Percentiles rank a stretch among this genome's conserved stretches.
These are phyloP conservation scores for Dillenia suffruticosa DNA, from an alignment of 164 flowering plant species.

Conservation along the genomic window DNA sequence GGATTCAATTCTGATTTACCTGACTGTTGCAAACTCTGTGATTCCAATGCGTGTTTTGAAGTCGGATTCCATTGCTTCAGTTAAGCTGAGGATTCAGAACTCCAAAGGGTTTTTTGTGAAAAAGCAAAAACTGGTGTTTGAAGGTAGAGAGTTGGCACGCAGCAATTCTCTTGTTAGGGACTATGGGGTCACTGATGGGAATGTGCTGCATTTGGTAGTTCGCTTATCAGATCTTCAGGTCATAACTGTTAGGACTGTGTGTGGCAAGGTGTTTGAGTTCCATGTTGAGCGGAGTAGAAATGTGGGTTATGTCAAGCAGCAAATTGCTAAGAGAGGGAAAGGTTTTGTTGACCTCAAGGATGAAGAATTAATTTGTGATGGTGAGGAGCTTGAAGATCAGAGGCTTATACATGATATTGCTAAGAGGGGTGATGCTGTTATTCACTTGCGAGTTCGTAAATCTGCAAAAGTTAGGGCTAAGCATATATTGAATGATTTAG, in stretches of 20 bases:
- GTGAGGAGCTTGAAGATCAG: slow-evolving; percentile 56
- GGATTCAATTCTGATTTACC: slow-evolving; percentile 32
- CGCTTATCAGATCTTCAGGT: slow-evolving; percentile 51
- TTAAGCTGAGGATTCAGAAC: slow-evolving; percentile 32
- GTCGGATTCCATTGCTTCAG: slow-evolving; percentile 45
- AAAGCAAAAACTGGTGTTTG: slow-evolving; percentile 38
- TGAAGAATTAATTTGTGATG: slow-evolving; percentile 46
- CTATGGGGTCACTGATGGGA: slow-evolving; percentile 57
- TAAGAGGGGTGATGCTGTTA: slow-evolving; percentile 42
- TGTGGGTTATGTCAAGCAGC: slow-evolving; percentile 55
- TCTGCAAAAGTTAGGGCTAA: slow-evolving; percentile 51
- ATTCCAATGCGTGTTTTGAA: slow-evolving; percentile 31
- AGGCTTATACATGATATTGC: slow-evolving; percentile 45
- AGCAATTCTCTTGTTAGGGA: slow-evolving; percentile 49
- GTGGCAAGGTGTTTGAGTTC: slow-evolving; percentile 61
- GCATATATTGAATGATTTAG: slow-evolving; percentile 42
- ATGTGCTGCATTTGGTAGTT: slow-evolving; percentile 61
- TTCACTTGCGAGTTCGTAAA: slow-evolving; percentile 57
- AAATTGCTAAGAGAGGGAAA: slow-evolving; percentile 39
- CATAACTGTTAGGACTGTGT: slow-evolving; percentile 48
- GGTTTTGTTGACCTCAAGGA: slow-evolving; percentile 38
- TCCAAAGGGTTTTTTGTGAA: slow-evolving; percentile 33
- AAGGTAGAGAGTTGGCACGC: slow-evolving; percentile 52
- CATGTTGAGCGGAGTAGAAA: slow-evolving; percentile 48
- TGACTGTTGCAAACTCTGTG: slow-evolving; percentile 26